phyloP scores from a whole-genome alignment of 257 asterid genomes.

The Misopates orontium region DNA sequence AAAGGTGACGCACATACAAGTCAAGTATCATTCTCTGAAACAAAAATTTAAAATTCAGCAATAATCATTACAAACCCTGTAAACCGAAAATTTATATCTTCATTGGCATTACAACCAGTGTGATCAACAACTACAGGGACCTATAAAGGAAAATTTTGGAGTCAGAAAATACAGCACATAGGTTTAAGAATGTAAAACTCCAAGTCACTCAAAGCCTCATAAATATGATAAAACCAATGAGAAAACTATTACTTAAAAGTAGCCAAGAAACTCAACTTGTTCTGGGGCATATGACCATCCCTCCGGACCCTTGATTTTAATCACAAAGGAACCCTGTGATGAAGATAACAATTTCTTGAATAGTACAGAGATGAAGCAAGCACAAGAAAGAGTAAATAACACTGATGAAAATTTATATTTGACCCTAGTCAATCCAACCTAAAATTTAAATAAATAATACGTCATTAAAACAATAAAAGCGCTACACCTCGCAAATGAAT shows the following conservation, averaged over 20 bases:
- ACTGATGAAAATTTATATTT: background rate
- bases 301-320: slow-evolving; percentile 88
- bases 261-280: slow-evolving; percentile 68
- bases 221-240: slow-evolving; percentile 14
- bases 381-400: slow-evolving; percentile 11
- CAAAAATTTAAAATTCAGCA: slow-evolving; percentile 21
- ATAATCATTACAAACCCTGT: slow-evolving; percentile 63
- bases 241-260: slow-evolving; percentile 22
- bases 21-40: slow-evolving; percentile 17
- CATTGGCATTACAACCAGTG: slow-evolving; percentile 84
- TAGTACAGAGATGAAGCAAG: slow-evolving; percentile 5
- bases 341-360: slow-evolving; percentile 24
- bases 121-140: slow-evolving; percentile 83
- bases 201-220: slow-evolving; percentile 4
- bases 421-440: background rate
- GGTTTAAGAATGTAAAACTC: slow-evolving; percentile 16
- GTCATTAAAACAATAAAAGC: slow-evolving; percentile 8
- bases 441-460: background rate
- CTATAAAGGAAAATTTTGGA: slow-evolving; percentile 38
- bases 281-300: slow-evolving; percentile 97
- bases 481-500: slow-evolving; percentile 10
- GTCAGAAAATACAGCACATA: slow-evolving; percentile 30
- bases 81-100: slow-evolving; percentile 88
- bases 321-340: slow-evolving; percentile 83
- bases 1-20: slow-evolving; percentile 28